phyloP scores from a whole-genome alignment of 805 yeast genomes.

The Lipomyces chichibuensis region DNA sequence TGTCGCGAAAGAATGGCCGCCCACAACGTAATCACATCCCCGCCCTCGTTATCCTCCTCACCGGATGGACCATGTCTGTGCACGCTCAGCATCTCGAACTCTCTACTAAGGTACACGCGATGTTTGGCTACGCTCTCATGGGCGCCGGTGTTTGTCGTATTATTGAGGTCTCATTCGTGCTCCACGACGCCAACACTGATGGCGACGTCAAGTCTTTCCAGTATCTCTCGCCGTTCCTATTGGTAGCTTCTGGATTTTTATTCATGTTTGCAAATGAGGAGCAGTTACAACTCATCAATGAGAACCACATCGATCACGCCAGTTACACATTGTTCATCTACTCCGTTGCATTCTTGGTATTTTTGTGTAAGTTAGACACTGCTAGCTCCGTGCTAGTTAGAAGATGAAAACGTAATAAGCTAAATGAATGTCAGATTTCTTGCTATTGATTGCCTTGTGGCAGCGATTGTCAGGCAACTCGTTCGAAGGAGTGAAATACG shows the following conservation, averaged over 20 bases:
- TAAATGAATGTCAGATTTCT: constrained; percentile 38
- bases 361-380: constrained; percentile 43
- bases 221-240: constrained; percentile 73
- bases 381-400: not conserved
- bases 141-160: constrained; percentile 75
- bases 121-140: constrained; percentile 83
- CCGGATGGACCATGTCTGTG: constrained; percentile 94
- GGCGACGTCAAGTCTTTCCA: constrained; percentile 71
- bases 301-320: constrained; percentile 80
- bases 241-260: constrained; percentile 74
- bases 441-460: constrained; percentile 42
- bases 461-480: constrained; percentile 12
- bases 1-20: constrained; percentile 55
- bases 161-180: constrained; percentile 76
- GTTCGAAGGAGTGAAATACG: constrained; percentile 24
- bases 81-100: constrained; percentile 76
- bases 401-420: not conserved
- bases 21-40: constrained; percentile 76
- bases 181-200: constrained; percentile 56
- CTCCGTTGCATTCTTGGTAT: constrained; percentile 73
- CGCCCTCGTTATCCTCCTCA: constrained; percentile 75
- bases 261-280: constrained; percentile 96
- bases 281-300: constrained; percentile 69
- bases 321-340: constrained; percentile 73
- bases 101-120: constrained; percentile 83